Evolutionary conservation across 2,329 filamentous ascomycete genomes (phyloP).

Genomic region (Myrmaecium sp.): DNA sequence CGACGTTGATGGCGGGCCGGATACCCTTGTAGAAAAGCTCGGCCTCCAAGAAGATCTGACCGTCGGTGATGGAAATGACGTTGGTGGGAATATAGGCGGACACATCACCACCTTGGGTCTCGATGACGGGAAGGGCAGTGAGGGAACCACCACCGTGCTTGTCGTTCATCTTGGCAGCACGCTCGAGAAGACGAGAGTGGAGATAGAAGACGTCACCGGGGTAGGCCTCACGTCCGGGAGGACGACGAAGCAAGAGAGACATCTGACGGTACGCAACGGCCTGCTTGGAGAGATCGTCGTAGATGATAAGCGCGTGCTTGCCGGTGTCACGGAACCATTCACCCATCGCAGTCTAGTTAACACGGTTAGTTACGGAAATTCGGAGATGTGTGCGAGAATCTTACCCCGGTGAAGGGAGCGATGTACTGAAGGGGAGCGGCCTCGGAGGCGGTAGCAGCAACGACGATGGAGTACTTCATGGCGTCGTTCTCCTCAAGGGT

Average conservation of each 20-base stretch:
- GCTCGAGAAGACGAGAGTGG: conserved; percentile 97
- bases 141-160: conserved; percentile 90
- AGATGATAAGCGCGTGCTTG: conserved; percentile 79
- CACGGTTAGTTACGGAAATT: conserved; percentile 4
- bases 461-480: conserved; percentile 93
- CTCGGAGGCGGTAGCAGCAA: conserved; percentile 94
- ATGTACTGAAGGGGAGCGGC: conserved; percentile 89
- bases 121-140: conserved; percentile 93
- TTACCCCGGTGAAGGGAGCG: conserved; percentile 69
- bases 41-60: conserved; percentile 98
- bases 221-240: conserved; percentile 97
- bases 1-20: conserved; percentile 99
- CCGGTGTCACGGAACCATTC: conserved; percentile 73
- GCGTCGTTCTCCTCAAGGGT: conserved; percentile 99
- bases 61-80: conserved; percentile 99
- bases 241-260: conserved; percentile 93
- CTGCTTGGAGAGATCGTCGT: conserved; percentile 94
- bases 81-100: conserved; percentile 99
- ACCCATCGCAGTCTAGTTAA: too few species aligned
- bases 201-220: conserved; percentile 99
- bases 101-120: conserved; percentile 99
- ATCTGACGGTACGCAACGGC: conserved; percentile 97
- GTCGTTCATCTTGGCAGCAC: conserved; percentile 97
- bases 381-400: conserved; percentile 5
- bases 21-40: conserved; percentile 99